phyloP scores from a whole-genome alignment of 2,329 filamentous ascomycete genomes.

The Aspergillus novoparasiticus region DNA sequence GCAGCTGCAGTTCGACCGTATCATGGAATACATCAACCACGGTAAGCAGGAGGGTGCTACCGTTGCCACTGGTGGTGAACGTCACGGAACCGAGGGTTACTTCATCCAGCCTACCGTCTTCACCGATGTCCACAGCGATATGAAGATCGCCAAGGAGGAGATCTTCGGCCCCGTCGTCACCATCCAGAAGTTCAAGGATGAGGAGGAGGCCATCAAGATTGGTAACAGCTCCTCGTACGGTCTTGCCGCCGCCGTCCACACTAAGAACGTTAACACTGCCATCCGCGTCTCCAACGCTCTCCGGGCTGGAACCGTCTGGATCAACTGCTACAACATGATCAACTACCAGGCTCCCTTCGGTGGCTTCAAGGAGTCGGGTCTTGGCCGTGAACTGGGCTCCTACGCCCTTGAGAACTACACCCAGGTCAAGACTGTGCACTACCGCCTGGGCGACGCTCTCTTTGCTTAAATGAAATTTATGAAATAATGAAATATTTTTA shows the following conservation, averaged over 20 bases:
- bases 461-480: slow-evolving; percentile 40
- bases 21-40: slow-evolving; percentile 71
- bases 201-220: slow-evolving; percentile 67
- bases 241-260: slow-evolving; percentile 77
- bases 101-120: slow-evolving; percentile 86
- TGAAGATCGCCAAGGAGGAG: slow-evolving; percentile 75
- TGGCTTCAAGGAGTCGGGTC: slow-evolving; percentile 48
- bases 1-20: slow-evolving; percentile 80
- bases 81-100: slow-evolving; percentile 76
- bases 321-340: slow-evolving; percentile 73
- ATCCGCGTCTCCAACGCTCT: slow-evolving; percentile 72
- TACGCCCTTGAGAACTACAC: slow-evolving; percentile 55
- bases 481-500: slow-evolving; percentile 11
- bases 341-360: slow-evolving; percentile 47
- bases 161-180: slow-evolving; percentile 80
- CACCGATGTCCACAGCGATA: slow-evolving; percentile 70
- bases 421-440: slow-evolving; percentile 51
- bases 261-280: slow-evolving; percentile 75
- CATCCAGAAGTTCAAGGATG: slow-evolving; percentile 72
- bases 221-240: slow-evolving; percentile 76
- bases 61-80: slow-evolving; percentile 67
- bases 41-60: slow-evolving; percentile 67
- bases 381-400: slow-evolving; percentile 50
- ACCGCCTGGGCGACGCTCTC: slow-evolving; percentile 45
- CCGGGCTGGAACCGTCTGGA: slow-evolving; percentile 69